Base-by-base conservation (phyloP, 140 eudicot species). In the Ambrosia hybrid region DNA sequence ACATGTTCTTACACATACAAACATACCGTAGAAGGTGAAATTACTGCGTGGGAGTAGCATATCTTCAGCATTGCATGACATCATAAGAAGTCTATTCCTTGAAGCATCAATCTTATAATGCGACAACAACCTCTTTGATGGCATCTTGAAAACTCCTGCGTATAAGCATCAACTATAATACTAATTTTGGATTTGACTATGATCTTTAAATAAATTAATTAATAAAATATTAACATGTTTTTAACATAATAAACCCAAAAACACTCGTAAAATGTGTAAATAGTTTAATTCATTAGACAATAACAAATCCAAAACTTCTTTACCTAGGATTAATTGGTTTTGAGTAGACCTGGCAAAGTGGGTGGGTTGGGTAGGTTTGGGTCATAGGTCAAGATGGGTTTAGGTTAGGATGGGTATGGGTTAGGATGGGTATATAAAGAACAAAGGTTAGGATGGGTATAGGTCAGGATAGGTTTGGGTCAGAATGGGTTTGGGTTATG, bases 21-120 rank as follows among this genome's bases (percentile, higher is more conserved):
- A 76, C 71, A 1, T 84, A 93, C 98, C 98, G 57, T 87, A 90
- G 62, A 93, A 81, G 17, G 98, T 93, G 75, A 87, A 90, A 62
- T 81, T 72, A 72, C 98, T 90, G 21, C 91, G 86, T 67, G 98
- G 97, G 21, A 93, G 97, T 38, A 93, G 73, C 98, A 93, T 93
- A 74, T 93, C 98, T 73, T 93, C 98, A 6, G 98, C 98, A 74
- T 93, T 93, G 85, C 98, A 93, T 67, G 98, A 84, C 96, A 93
- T 84, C 72, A 93, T 83, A 71, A 93, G 81, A 68, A 93, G 90
- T n/a, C 97, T 77, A 8, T 86, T 74, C 72, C 96, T 87, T 16
- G 59, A 34, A 4, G 82, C 75, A 86, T 93, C 97, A 13, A 93
- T 86, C 81, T 93, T 90, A 75, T 93, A 93, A 82, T 93, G 98